A percentile compares a stretch with the other conserved stretches of the same genome.
These are phyloP conservation scores for Aspergillus fumigatiaffinis DNA, from an alignment of 2,329 filamentous ascomycete genomes.

Conservation along the genomic window DNA sequence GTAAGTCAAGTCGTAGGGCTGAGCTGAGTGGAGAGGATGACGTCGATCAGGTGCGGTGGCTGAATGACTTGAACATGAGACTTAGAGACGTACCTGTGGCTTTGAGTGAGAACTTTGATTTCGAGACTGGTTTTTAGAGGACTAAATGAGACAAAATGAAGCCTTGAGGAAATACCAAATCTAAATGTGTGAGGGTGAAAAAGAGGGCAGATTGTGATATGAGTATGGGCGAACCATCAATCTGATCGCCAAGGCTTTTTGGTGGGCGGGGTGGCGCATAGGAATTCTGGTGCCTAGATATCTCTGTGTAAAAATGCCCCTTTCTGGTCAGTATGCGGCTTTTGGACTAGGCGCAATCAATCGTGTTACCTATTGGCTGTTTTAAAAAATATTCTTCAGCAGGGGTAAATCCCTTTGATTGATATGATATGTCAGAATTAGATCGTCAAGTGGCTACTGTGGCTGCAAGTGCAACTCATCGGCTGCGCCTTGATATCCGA, in stretches of 20 bases:
- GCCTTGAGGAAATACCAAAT: not conserved
- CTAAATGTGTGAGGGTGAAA: not conserved
- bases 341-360: not conserved
- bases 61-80: not conserved
- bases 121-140: not conserved
- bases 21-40: not conserved
- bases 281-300: constrained; percentile 2
- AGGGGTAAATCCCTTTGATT: not conserved
- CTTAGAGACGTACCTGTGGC: not conserved
- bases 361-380: not conserved
- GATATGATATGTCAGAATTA: not conserved
- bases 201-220: not conserved
- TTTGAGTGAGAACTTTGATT: not conserved
- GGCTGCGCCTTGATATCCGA: not conserved
- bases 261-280: not conserved
- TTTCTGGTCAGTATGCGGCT: not conserved
- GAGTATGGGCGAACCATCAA: not conserved
- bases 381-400: not conserved
- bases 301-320: not conserved
- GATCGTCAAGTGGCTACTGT: not conserved
- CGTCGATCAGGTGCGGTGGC: not conserved
- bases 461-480: not conserved
- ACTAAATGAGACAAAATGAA: not conserved
- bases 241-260: not conserved
- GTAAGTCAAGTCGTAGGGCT: not conserved